Evolutionary conservation across 2,329 filamentous ascomycete genomes (phyloP).

Genomic region (Aspergillus latus): DNA sequence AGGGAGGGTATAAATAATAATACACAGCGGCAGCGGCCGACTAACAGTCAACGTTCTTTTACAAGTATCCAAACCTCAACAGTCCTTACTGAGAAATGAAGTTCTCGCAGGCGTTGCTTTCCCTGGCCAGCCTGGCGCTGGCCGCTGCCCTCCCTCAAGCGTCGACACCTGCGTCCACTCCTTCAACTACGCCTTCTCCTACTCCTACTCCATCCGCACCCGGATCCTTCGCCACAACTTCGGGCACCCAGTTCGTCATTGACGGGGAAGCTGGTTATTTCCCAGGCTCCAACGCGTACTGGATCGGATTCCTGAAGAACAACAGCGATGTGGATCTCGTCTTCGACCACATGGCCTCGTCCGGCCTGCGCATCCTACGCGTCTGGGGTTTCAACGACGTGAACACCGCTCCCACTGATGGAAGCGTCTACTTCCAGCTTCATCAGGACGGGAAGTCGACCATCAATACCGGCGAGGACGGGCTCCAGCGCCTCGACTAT

Average conservation of each 20-base stretch:
- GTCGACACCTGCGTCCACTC: neutral
- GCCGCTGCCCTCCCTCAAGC: slow-evolving; percentile 19
- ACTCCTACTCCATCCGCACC: slow-evolving; percentile 6
- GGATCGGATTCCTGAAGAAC: slow-evolving; percentile 52
- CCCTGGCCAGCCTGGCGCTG: slow-evolving; percentile 23
- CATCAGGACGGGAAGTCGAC: slow-evolving; percentile 39
- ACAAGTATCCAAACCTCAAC: neutral
- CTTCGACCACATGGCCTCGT: slow-evolving; percentile 31
- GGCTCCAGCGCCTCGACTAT: slow-evolving; percentile 64
- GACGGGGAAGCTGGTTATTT: slow-evolving; percentile 45
- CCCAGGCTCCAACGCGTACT: slow-evolving; percentile 54
- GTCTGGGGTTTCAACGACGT: slow-evolving; percentile 58
- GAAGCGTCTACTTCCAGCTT: slow-evolving; percentile 49
- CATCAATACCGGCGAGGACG: slow-evolving; percentile 64
- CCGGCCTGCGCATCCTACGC: slow-evolving; percentile 53
- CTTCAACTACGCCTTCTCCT: neutral
- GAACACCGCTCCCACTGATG: slow-evolving; percentile 38
- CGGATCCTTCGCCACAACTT: slow-evolving; percentile 26
- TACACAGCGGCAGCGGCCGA: too few species aligned
- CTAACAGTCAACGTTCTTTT: too few species aligned
- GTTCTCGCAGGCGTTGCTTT: slow-evolving; percentile 15
- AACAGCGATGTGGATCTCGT: slow-evolving; percentile 50
- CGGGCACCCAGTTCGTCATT: slow-evolving; percentile 38
- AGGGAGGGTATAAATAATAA: neutral
- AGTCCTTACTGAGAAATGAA: slow-evolving; percentile 14